Evolutionary conservation across 768 basidiomycete genomes (phyloP), one percentile per base, ranked within the genome.

Genomic region (Lentinula boryana): DNA sequence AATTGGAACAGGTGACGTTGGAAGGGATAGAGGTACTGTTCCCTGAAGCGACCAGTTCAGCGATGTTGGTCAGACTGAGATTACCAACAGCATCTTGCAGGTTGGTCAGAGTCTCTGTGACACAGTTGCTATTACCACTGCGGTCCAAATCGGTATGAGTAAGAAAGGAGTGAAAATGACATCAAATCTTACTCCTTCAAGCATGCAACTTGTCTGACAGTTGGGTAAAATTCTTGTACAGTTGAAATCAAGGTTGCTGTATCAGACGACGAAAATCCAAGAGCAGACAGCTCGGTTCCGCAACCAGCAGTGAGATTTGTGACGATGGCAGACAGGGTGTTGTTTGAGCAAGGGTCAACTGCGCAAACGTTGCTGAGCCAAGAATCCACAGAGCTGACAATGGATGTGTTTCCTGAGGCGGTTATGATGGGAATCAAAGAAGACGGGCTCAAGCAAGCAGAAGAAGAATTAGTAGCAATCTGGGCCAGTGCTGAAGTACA

Each of bases 301-400:
- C 82, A 84, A 31, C 80, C 80, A 4, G 68, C 65, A 0, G 84
- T 83, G 51, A 88, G 56, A 65, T 83, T 85, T 33, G 74, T 66
- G 7, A 84, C 80, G 49, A 89, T 75, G 1, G 74, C 66, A 18
- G 84, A 71, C 9, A 92, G 75, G 0, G 87, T 84, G 18, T 71
- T 72, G 62, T 91, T 87, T 65, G 75, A 81, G 69, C 89, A 90
- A 8, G 81, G 72, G 50, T 74, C 72, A 16, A 76, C 64, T 68
- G 88, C 89, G 56, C 62, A 63, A 27, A 87, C 40, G 51, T 80
- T 81, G 0, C 71, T 76, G 52, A 89, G 71, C 89, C 89, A 92
- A 43, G 56, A 78, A 70, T 87, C 74, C 59, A 90, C 64, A 12
- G 83, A 74, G 4, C 65, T 63, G n/a, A 84, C 70, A 50, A 86